Evolutionary conservation across 805 yeast species (phyloP).

Genomic region (Ogataea wickerhamii): DNA sequence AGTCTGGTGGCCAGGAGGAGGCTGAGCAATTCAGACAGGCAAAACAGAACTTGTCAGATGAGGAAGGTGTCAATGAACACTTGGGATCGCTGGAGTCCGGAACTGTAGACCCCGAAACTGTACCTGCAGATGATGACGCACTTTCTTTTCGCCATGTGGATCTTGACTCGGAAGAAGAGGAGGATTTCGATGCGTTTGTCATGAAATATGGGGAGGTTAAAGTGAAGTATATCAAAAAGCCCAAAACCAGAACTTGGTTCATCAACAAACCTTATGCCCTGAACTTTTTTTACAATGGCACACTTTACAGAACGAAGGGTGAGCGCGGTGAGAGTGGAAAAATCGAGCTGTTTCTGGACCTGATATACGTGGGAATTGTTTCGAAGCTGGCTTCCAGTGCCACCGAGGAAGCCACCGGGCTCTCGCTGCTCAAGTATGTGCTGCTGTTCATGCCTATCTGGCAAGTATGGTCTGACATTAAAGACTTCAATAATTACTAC

Average conservation of each 20-base stretch:
- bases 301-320: slow-evolving; percentile 49
- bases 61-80: background rate
- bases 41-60: background rate
- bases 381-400: slow-evolving; percentile 56
- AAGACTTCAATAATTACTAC: slow-evolving; percentile 61
- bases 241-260: slow-evolving; percentile 31
- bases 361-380: slow-evolving; percentile 61
- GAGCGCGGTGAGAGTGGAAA: slow-evolving; percentile 48
- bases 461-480: slow-evolving; percentile 62
- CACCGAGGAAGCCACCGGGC: slow-evolving; percentile 46
- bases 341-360: slow-evolving; percentile 58
- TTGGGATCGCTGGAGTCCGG: background rate
- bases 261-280: slow-evolving; percentile 55
- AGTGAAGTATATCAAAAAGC: slow-evolving; percentile 44
- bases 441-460: slow-evolving; percentile 56
- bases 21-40: background rate
- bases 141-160: slow-evolving; percentile 12
- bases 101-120: background rate
- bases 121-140: no score
- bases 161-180: slow-evolving; percentile 17
- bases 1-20: background rate
- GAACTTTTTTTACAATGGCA: slow-evolving; percentile 57
- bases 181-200: slow-evolving; percentile 36
- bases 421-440: slow-evolving; percentile 43
- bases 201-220: slow-evolving; percentile 47